A percentile compares a stretch with the other conserved stretches of the same genome.
These are phyloP conservation scores for Phallus indusiatus DNA, from an alignment of 768 basidiomycete species.

Conservation along the genomic window DNA sequence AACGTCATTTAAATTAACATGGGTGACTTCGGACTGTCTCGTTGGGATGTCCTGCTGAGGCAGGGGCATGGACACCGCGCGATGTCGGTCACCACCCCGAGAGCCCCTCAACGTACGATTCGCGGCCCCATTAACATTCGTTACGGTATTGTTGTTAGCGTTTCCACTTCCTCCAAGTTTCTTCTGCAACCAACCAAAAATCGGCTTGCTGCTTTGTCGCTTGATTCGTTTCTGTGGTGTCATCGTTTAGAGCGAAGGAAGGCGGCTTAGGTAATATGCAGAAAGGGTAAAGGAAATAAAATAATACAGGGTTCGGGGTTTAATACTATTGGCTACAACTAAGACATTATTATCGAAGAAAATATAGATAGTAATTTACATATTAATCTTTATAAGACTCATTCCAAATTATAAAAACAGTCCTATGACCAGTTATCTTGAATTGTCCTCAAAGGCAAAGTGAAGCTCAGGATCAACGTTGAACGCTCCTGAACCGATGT, in stretches of 20 bases:
- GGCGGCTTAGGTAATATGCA: neutral
- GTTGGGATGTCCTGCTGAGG: slow-evolving; percentile 2
- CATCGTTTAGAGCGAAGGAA: neutral
- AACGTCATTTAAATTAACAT: slow-evolving; percentile 24
- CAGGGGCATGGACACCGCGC: slow-evolving; percentile 1
- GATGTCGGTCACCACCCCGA: neutral
- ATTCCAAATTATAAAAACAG: neutral
- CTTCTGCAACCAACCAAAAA: slow-evolving; percentile 85
- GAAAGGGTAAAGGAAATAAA: neutral
- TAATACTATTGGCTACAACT: neutral
- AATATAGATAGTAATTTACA: neutral
- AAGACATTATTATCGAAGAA: neutral
- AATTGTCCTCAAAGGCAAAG: slow-evolving; percentile 42
- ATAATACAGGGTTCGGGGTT: neutral
- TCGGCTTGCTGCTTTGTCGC: slow-evolving; percentile 70
- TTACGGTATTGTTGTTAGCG: slow-evolving; percentile 33
- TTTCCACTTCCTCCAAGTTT: slow-evolving; percentile 68
- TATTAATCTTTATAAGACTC: neutral
- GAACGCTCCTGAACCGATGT: slow-evolving; percentile 67
- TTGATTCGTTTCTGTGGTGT: slow-evolving; percentile 43
- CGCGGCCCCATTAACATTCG: slow-evolving; percentile 19
- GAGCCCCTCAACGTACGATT: neutral
- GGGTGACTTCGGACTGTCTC: slow-evolving; percentile 4
- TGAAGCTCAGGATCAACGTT: slow-evolving; percentile 71
- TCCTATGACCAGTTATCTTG: neutral